Conservation (phyloP, 2,329 filamentous ascomycete species). For the Parascedosporium putredinis region DNA sequence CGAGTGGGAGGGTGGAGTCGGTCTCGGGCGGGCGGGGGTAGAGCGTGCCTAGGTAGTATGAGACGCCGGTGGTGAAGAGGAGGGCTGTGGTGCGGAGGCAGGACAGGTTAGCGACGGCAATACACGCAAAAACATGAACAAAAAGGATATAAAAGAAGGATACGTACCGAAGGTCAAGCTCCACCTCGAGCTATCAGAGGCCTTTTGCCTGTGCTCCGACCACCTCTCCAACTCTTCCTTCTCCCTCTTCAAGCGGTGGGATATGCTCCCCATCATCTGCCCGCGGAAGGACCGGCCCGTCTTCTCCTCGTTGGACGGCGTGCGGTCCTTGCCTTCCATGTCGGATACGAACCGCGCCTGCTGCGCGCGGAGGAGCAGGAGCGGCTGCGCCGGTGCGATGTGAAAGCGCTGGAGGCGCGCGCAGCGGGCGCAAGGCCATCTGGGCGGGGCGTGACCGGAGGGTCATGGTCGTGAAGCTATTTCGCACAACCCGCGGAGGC, state of each 20-base stretch:
- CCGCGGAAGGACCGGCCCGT: constrained; percentile 39
- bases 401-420: neutral
- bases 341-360: constrained; percentile 6
- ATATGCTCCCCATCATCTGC: constrained; percentile 50
- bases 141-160: neutral
- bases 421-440: constrained; percentile 1
- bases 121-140: neutral
- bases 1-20: constrained; percentile 49
- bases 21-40: constrained; percentile 39
- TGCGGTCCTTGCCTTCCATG: constrained; percentile 5
- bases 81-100: constrained; percentile 33
- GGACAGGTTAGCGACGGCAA: neutral
- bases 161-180: constrained; percentile 43
- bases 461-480: neutral
- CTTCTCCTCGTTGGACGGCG: constrained; percentile 24
- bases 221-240: constrained; percentile 42
- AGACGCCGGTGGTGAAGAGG: constrained; percentile 36
- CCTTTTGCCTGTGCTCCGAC: constrained; percentile 25
- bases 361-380: neutral
- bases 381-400: neutral
- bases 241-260: constrained; percentile 43
- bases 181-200: constrained; percentile 31
- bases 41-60: constrained; percentile 50
- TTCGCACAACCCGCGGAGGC: too few species aligned
- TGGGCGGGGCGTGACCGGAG: constrained; percentile 5